Conservation (phyloP, 164 flowering plant genomes). For the Chloranthus sessilifolius region DNA sequence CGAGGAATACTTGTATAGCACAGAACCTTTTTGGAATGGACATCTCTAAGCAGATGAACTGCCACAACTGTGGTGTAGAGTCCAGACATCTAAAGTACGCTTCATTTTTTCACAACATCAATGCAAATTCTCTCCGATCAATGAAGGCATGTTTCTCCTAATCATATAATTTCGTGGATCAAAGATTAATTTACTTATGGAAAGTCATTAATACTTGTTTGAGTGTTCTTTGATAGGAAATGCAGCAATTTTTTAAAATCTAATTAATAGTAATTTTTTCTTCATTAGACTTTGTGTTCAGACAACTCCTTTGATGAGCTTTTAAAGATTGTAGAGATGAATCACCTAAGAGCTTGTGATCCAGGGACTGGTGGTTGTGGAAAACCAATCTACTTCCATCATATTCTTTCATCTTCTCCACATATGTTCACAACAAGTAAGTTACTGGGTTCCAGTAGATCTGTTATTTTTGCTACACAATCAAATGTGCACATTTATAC, state of each 20-base stretch:
- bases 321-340: constrained; percentile 80
- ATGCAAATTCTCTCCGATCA: constrained; percentile 89
- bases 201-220: too few relatives aligned
- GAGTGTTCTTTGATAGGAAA: too few relatives aligned
- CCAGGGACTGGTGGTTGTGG: constrained; percentile 91
- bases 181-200: too few relatives aligned
- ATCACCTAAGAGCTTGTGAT: constrained; percentile 92
- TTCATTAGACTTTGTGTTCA: constrained; percentile 54
- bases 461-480: neutral
- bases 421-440: constrained; percentile 88
- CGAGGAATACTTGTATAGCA: constrained; percentile 59
- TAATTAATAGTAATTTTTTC: neutral
- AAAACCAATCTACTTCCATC: constrained; percentile 72
- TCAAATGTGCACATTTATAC: neutral
- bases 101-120: constrained; percentile 87
- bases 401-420: constrained; percentile 69
- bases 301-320: constrained; percentile 78
- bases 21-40: constrained; percentile 93
- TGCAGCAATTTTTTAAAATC: neutral
- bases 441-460: neutral
- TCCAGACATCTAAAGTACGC: constrained; percentile 87
- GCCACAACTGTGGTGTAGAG: constrained; percentile 70
- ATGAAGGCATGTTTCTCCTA: constrained; percentile 67
- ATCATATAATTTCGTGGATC: too few relatives aligned
- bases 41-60: constrained; percentile 82